Conservation (phyloP, 805 yeast species). For the Myxozyma monticola region DNA sequence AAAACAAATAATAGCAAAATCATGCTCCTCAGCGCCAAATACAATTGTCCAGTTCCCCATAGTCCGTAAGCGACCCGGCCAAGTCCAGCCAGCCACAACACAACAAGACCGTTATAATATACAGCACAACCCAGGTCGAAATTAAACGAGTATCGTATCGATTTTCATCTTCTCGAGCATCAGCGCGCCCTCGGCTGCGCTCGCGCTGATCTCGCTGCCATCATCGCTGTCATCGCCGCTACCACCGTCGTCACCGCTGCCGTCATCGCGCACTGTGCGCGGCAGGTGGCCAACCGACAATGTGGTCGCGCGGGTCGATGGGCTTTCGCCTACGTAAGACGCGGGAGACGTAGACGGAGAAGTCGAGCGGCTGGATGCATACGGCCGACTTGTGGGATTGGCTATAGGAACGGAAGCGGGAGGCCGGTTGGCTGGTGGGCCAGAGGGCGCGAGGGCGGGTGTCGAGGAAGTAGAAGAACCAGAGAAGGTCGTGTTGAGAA, state of each 20-base stretch:
- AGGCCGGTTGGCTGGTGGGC: too few species aligned
- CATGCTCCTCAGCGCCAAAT: too few species aligned
- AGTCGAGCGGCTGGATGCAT: not conserved
- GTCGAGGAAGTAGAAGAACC: not conserved
- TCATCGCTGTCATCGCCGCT: conserved; percentile 9
- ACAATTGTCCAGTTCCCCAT: too few species aligned
- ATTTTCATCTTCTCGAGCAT: conserved; percentile 30
- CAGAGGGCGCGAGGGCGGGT: not conserved
- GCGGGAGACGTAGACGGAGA: not conserved
- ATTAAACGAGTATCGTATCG: conserved; percentile 24
- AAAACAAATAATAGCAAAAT: too few species aligned
- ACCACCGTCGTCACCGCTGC: not conserved
- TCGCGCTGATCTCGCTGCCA: conserved; percentile 15
- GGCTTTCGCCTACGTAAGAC: not conserved
- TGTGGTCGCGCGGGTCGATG: not conserved
- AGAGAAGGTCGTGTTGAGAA: not conserved
- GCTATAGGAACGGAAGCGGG: too few species aligned
- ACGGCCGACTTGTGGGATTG: not conserved
- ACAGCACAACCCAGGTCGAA: too few species aligned
- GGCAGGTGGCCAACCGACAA: not conserved
- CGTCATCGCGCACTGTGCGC: not conserved
- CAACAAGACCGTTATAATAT: too few species aligned
- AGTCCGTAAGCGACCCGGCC: too few species aligned
- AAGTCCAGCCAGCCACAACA: too few species aligned
- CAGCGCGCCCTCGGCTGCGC: conserved; percentile 26